phyloP scores from a whole-genome alignment of 257 asterid genomes.

The Solanum habrochaites region DNA sequence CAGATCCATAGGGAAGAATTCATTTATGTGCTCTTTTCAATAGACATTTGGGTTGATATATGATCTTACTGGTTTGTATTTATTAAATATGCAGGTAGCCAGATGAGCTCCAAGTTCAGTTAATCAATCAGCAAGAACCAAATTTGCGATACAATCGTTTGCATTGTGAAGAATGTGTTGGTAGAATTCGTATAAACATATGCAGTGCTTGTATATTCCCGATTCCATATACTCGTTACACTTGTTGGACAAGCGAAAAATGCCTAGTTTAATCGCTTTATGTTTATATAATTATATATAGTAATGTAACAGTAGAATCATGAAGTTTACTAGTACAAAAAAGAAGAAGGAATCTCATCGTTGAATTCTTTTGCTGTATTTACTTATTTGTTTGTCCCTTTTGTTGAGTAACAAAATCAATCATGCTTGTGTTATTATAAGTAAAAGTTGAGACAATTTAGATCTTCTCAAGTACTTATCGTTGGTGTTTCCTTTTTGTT shows the following conservation, averaged over 20 bases:
- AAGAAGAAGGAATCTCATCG: background rate
- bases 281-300: background rate
- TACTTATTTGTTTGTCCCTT: background rate
- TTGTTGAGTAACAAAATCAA: background rate
- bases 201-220: background rate
- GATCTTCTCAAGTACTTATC: background rate
- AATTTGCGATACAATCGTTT: background rate
- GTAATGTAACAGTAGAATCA: background rate
- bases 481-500: background rate
- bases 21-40: background rate
- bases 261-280: background rate
- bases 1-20: background rate
- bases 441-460: background rate
- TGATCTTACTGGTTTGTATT: background rate
- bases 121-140: background rate
- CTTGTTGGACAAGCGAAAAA: background rate
- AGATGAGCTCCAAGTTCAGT: constrained; percentile 11
- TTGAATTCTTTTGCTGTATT: background rate
- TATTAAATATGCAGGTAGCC: constrained; percentile 17
- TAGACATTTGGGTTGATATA: background rate
- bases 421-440: background rate
- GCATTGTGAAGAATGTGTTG: background rate
- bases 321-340: background rate
- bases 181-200: background rate
- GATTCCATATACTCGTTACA: background rate